A percentile compares a stretch with the other conserved stretches of the same genome.
Evolutionary conservation across 2,329 filamentous ascomycete species (phyloP).

Genomic region (Phoma herbarum): DNA sequence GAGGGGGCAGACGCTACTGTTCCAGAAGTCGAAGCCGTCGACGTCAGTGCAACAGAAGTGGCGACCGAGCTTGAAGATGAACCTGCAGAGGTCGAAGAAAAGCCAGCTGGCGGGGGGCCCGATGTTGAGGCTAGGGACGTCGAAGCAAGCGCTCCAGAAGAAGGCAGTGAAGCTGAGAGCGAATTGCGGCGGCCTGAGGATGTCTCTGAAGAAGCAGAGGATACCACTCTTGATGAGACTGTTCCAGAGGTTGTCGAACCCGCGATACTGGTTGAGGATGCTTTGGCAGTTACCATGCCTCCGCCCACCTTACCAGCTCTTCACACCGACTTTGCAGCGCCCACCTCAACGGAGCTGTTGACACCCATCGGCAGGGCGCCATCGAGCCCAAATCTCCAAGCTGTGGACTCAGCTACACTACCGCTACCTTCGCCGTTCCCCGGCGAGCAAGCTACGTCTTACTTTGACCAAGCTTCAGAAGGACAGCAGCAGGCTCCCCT

Average conservation of each 20-base stretch:
- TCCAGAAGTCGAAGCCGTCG: neutral
- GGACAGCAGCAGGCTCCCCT: slow-evolving; percentile 8
- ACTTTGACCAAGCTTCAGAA: slow-evolving; percentile 35
- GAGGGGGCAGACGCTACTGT: slow-evolving; percentile 14
- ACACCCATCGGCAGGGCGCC: slow-evolving; percentile 47
- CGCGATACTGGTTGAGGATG: neutral
- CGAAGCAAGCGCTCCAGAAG: slow-evolving; percentile 6
- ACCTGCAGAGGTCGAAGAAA: slow-evolving; percentile 16
- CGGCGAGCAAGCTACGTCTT: slow-evolving; percentile 42
- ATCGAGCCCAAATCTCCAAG: slow-evolving; percentile 45
- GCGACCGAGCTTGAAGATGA: slow-evolving; percentile 13
- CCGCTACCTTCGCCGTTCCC: slow-evolving; percentile 53
- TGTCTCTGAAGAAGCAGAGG: neutral
- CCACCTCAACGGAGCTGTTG: slow-evolving; percentile 27
- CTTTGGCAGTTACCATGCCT: slow-evolving; percentile 38
- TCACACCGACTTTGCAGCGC: slow-evolving; percentile 30
- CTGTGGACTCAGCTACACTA: slow-evolving; percentile 47
- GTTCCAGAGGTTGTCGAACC: neutral
- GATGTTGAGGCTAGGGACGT: neutral
- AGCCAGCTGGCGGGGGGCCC: neutral
- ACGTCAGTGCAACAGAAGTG: slow-evolving; percentile 6
- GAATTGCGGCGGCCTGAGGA: slow-evolving; percentile 3
- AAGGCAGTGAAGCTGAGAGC: slow-evolving; percentile 8
- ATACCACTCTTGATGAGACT: slow-evolving; percentile 13
- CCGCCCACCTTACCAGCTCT: slow-evolving; percentile 41